A percentile compares a stretch with the other conserved stretches of the same genome.
Conservation (phyloP, 306 rosid species). For the Pueraria montana region DNA sequence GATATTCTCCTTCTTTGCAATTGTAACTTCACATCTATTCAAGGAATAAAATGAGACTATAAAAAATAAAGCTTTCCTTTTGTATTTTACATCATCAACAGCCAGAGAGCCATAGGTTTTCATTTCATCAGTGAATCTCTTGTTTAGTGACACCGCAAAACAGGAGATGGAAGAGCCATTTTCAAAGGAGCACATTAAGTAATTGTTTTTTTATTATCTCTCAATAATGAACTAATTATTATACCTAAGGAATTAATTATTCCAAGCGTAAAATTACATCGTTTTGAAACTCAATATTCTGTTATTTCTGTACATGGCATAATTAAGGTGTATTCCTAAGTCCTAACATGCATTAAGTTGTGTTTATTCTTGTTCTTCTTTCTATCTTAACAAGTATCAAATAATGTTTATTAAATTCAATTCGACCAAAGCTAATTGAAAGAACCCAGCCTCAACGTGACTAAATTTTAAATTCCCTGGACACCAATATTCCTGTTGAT, state of each 20-base stretch:
- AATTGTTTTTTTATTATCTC: not conserved
- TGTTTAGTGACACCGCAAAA: not conserved
- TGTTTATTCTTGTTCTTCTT: not conserved
- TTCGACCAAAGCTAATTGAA: not conserved
- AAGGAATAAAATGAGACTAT: slow-evolving; percentile 30
- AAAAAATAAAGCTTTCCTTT: slow-evolving; percentile 36
- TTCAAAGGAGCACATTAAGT: not conserved
- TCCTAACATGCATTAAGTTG: not conserved
- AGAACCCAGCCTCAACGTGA: not conserved
- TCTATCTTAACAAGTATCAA: not conserved
- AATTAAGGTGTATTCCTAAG: not conserved
- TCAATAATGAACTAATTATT: not conserved
- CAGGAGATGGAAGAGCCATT: not conserved
- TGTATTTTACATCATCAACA: slow-evolving; percentile 39
- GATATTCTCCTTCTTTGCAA: slow-evolving; percentile 67
- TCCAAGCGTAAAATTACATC: no score
- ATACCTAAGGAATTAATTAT: not conserved
- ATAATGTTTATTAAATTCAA: not conserved
- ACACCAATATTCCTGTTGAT: no score
- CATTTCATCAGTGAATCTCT: slow-evolving; percentile 24
- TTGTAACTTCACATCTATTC: slow-evolving; percentile 59
- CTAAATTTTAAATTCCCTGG: no score
- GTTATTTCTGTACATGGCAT: no score
- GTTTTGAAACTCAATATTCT: not conserved
- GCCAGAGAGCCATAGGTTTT: slow-evolving; percentile 23